Base-by-base conservation (phyloP, 2,329 filamentous ascomycete genomes). In the Phaeosphaeriaceae sp. region DNA sequence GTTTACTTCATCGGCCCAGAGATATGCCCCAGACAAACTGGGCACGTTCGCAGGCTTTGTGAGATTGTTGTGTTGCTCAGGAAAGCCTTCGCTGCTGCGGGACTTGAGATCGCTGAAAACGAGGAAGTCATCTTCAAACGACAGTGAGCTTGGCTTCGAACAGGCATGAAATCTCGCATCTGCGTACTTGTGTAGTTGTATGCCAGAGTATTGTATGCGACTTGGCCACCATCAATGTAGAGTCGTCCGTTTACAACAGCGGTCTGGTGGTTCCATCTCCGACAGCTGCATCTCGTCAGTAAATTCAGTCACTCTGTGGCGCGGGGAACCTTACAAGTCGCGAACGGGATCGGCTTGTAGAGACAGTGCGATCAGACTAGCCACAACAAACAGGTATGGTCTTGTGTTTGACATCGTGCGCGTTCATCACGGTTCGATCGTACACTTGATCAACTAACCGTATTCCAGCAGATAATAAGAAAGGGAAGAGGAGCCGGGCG, bases 1-100 rank as follows among this genome's bases (percentile, higher is more conserved):
- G 75, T 90, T 89, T 41, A 86, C 79, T 24, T 82, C 78, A 69
- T 89, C 88, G 7, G 82, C 78, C 87, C 87, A 89, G 13, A 89
- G 75, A 2, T 83, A 70, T 11, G 81, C 82, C 24, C 82, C 80
- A 45, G 76, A 74, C 7, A 84, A 75, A 58, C 78, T 76, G 0
- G 87, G 87, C n/a, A 89, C 79, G 2, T 82, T 81, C 17, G 76
- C 76, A 58, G 87, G 86, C 70, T 89, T 89, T 40, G 82, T 83
- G 9, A 89, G 78, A 56, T 88, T 86, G 40, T 82, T 81, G 56
- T 85, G 80, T 27, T 88, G 79, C 44, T 80, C 78, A 2, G 87
- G 87, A 79, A 82, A 80, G 2, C 71, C 73, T 46, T 77, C 65
- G 19, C 77, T 68, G 15, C 64, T 69, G 25, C 76, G 78, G 7